Base-by-base conservation (phyloP, 2,329 filamentous ascomycete genomes). In the Botrytis elliptica region DNA sequence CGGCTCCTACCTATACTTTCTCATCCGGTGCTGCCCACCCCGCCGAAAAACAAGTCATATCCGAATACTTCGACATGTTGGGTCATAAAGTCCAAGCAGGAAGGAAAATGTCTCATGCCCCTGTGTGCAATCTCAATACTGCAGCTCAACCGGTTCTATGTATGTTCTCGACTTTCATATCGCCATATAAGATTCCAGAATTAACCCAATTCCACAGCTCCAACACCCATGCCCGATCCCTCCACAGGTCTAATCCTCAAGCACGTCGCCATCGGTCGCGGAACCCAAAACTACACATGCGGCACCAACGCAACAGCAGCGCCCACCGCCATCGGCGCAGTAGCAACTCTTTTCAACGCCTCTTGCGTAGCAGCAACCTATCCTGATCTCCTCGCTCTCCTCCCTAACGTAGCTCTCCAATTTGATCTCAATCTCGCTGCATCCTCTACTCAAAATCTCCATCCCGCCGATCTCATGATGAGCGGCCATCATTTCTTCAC, bases 221-320 rank as follows among this genome's bases (percentile, higher is more conserved):
- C 89, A 64, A 85, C 85, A 10, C 84, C 88, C 25, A 86, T 97
- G 10, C 90, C 92, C 22, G 76, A 85, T 12, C 89, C 90, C 22
- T 84, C 88, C 0, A 77, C 84, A 10, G 92, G 91, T 73, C 85
- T 93, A 44, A 84, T 81, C 5, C 86, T 97, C 69, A 88, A 89
- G 80, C 93, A 97, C 83, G 92, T 98, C 72, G 93, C 92, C 80
- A 86, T 98, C 75, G 95, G 95, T 79, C 91, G 93, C 63, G 95
- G 95, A 75, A 96, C 93, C 12, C 91, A 98, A 84, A 98, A 98
- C 87, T 98, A 98, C 86, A 97, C 93, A 70, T 98, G 95, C 86
- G 85, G 88, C 74, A 84, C 87, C 71, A 88, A 92, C 78, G 81
- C 88, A 2, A 88, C 87, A 5, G 87, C 89, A 0, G 84, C 84